phyloP scores from a whole-genome alignment of 1,284 basidiomycete genomes.

The Austropuccinia psidii region DNA sequence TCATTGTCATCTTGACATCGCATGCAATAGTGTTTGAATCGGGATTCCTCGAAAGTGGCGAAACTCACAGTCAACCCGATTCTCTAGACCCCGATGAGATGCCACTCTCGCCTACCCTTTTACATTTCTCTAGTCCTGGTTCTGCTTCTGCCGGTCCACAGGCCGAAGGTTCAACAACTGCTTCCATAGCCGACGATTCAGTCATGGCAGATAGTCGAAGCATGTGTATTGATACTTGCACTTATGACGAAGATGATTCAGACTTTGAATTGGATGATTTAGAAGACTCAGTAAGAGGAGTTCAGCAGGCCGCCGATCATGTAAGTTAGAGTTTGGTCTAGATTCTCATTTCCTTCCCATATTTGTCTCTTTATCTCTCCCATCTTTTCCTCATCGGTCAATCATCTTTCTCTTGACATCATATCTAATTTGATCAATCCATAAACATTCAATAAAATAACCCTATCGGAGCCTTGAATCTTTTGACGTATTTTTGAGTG shows the following conservation, averaged over 20 bases:
- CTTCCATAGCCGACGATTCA: slow-evolving; percentile 25
- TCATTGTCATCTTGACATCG: not conserved
- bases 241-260: slow-evolving; percentile 31
- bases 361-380: not conserved
- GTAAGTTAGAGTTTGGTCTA: not conserved
- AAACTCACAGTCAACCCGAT: slow-evolving; percentile 26
- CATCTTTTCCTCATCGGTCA: not conserved
- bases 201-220: slow-evolving; percentile 12
- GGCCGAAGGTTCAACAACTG: not conserved
- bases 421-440: not conserved
- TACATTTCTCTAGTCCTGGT: not conserved
- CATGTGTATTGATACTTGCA: not conserved
- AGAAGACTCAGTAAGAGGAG: slow-evolving; percentile 19
- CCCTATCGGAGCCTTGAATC: too few relatives aligned
- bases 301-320: slow-evolving; percentile 34
- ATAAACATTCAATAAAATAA: not conserved
- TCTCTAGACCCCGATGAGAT: slow-evolving; percentile 14
- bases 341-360: not conserved
- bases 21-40: slow-evolving; percentile 29
- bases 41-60: slow-evolving; percentile 29
- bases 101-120: slow-evolving; percentile 14
- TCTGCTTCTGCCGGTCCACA: slow-evolving; percentile 1
- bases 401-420: not conserved
- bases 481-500: too few relatives aligned
- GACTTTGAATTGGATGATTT: slow-evolving; percentile 34